Percentiles rank a stretch among this genome's conserved stretches.
Conservation (phyloP, 805 yeast species). For the Sugiyamaella chiloensis region DNA sequence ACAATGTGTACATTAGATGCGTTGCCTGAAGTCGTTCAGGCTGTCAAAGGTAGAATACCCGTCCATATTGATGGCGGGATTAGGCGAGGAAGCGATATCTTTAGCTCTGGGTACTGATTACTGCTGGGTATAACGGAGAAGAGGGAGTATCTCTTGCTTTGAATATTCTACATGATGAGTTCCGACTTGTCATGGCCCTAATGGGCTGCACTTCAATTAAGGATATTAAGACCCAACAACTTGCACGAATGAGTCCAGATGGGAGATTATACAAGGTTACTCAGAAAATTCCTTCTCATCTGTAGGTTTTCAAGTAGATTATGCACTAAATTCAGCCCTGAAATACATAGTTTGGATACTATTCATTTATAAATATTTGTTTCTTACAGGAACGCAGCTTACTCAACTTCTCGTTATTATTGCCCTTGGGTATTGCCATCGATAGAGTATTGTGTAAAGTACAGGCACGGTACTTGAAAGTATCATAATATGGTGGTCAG, state of each 20-base stretch:
- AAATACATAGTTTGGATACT: too few species aligned
- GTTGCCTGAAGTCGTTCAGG: constrained; percentile 49
- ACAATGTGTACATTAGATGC: constrained; percentile 62
- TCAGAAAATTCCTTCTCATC: neutral
- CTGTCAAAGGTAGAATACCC: constrained; percentile 43
- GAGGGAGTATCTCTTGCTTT: constrained; percentile 48
- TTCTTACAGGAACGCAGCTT: too few species aligned
- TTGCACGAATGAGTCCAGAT: constrained; percentile 20
- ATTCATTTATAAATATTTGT: too few species aligned
- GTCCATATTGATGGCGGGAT: constrained; percentile 66
- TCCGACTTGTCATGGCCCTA: constrained; percentile 25
- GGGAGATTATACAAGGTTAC: constrained; percentile 6
- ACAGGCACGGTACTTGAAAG: too few species aligned
- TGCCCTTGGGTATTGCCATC: too few species aligned
- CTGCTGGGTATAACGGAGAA: constrained; percentile 64
- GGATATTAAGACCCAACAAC: constrained; percentile 17
- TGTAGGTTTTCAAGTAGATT: too few species aligned
- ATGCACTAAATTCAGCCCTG: too few species aligned
- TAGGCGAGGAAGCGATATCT: constrained; percentile 61
- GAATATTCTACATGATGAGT: constrained; percentile 24
- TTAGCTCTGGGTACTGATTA: constrained; percentile 67
- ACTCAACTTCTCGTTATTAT: too few species aligned
- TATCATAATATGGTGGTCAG: too few species aligned
- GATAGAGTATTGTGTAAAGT: too few species aligned
- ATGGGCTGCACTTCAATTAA: constrained; percentile 20